These are phyloP conservation scores for Rubia tinctorum DNA, from an alignment of 305 asterid genomes.

Conservation along the genomic window DNA sequence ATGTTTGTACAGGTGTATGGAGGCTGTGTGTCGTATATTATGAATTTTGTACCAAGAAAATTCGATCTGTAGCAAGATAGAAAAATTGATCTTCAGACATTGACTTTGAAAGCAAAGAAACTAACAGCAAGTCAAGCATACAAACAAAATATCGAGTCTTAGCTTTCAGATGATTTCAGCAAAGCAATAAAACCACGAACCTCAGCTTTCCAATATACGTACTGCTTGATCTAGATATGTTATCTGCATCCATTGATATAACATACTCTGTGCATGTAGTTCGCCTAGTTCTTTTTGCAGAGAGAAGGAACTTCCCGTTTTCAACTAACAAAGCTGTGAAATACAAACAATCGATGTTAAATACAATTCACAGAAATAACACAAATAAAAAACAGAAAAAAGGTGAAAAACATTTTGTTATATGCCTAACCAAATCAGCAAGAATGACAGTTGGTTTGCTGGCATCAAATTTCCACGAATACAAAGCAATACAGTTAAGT, in stretches of 20 bases:
- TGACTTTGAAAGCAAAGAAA: constrained; percentile 1
- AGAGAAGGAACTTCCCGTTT: constrained; percentile 94
- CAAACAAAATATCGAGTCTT: background rate
- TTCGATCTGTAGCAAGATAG: constrained; percentile 58
- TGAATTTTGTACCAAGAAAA: constrained; percentile 87
- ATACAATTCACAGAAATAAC: background rate
- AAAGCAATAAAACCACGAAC: constrained; percentile 26
- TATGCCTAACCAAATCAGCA: background rate
- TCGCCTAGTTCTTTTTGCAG: constrained; percentile 87
- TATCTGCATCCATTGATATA: constrained; percentile 87
- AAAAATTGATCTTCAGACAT: background rate
- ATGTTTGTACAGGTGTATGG: constrained; percentile 43
- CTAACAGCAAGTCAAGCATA: background rate
- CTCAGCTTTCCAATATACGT: constrained; percentile 88
- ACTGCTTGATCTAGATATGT: constrained; percentile 82
- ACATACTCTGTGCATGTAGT: constrained; percentile 93
- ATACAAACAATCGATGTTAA: constrained; percentile 10
- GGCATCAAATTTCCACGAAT: background rate
- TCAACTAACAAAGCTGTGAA: constrained; percentile 78
- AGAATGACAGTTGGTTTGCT: background rate
- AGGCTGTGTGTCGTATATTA: constrained; percentile 78
- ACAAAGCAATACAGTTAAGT: background rate
- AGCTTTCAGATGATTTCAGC: background rate
- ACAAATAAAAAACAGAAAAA: too few relatives aligned
- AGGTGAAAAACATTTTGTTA: background rate